Evolutionary conservation across 129 eudicot species (phyloP).

Genomic region (Scalesia atractyloides): DNA sequence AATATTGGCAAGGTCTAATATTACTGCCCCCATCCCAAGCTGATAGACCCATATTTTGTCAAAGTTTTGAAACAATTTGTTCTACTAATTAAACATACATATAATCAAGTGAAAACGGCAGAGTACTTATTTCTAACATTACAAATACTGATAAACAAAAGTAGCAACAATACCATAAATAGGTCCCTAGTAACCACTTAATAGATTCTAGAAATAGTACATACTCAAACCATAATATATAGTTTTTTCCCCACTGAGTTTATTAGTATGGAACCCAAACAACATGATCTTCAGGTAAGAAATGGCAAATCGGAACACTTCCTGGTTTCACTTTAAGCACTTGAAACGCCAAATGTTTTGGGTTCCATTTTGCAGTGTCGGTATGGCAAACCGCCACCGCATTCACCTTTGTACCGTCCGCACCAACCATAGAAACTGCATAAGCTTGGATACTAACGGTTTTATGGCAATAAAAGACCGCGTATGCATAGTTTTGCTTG

Average conservation of each 20-base stretch:
- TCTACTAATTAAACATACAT: background rate
- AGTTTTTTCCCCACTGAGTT: background rate
- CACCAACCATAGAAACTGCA: constrained; percentile 35
- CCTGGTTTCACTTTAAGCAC: constrained; percentile 77
- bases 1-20: no score
- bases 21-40: no score
- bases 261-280: constrained; percentile 62
- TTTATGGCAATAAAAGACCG: constrained; percentile 70
- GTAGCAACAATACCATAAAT: background rate
- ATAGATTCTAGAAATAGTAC: constrained; percentile 21
- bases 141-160: constrained; percentile 7
- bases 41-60: no score
- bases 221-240: background rate
- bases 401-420: constrained; percentile 21
- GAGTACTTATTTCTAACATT: constrained; percentile 22
- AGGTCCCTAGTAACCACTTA: constrained; percentile 3
- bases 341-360: constrained; percentile 65
- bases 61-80: no score
- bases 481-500: constrained; percentile 57
- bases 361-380: constrained; percentile 53
- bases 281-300: constrained; percentile 72
- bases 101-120: background rate
- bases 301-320: constrained; percentile 68
- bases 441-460: constrained; percentile 42
- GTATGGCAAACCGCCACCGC: constrained; percentile 46